Percentiles rank a stretch among this genome's conserved stretches.
Evolutionary conservation across 257 asterid species (phyloP).

Genomic region (Misopates orontium): DNA sequence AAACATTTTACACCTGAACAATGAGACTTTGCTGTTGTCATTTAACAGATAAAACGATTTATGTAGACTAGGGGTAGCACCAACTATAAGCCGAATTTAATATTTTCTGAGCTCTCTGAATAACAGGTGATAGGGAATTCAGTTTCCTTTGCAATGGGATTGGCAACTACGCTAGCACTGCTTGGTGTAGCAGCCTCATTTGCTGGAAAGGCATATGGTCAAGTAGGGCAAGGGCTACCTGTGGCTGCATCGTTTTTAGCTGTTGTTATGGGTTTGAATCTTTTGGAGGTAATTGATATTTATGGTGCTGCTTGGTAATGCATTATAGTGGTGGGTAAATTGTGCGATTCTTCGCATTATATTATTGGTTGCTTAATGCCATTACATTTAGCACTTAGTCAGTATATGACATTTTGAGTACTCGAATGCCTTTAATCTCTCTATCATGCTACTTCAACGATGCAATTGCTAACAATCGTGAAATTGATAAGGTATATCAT

Average conservation of each 20-base stretch:
- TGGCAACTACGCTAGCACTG: conserved; percentile 90
- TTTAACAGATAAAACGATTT: too few relatives aligned
- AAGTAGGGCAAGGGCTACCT: conserved; percentile 91
- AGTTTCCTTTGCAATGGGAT: conserved; percentile 84
- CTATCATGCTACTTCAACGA: too few relatives aligned
- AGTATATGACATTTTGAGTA: not conserved
- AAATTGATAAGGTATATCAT: too few relatives aligned
- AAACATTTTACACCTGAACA: too few relatives aligned
- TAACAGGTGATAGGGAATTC: conserved; percentile 78
- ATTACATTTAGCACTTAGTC: not conserved
- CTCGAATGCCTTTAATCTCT: too few relatives aligned
- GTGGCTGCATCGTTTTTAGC: conserved; percentile 88
- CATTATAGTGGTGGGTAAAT: not conserved
- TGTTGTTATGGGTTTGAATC: conserved; percentile 85
- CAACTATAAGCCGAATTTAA: conserved; percentile 1
- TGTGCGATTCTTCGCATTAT: conserved; percentile 2
- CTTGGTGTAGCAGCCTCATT: conserved; percentile 93
- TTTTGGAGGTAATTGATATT: conserved; percentile 62
- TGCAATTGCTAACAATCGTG: too few relatives aligned
- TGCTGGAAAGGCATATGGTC: conserved; percentile 99
- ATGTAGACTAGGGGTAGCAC: not conserved
- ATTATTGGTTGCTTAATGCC: not conserved
- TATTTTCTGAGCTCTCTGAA: conserved; percentile 16
- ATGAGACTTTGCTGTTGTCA: too few relatives aligned
- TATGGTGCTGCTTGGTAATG: conserved; percentile 10